These are phyloP conservation scores for Dryadomyces quercus-mongolicae DNA, from an alignment of 2,329 filamentous ascomycete species.

Conservation along the genomic window DNA sequence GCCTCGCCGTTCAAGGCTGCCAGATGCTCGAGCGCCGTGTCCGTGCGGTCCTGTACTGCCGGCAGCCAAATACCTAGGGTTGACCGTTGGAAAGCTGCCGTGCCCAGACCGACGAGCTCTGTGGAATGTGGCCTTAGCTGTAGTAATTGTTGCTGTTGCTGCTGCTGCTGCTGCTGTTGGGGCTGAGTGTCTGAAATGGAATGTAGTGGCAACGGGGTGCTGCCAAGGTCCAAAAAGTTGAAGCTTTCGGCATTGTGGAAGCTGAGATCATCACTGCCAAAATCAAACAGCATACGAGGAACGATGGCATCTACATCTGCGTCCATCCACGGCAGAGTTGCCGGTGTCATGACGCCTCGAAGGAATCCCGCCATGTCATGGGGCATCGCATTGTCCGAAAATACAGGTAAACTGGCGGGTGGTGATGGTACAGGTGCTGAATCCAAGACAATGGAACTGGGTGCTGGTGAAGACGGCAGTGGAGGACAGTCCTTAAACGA, in stretches of 20 bases:
- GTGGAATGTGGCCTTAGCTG: no score
- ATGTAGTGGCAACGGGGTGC: not conserved
- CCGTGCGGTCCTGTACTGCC: not conserved
- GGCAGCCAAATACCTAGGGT: not conserved
- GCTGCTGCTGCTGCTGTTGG: not conserved
- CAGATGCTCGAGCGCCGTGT: conserved; percentile 24
- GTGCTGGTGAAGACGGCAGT: no score
- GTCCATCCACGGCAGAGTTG: conserved; percentile 39
- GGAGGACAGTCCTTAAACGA: not conserved
- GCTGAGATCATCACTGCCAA: not conserved
- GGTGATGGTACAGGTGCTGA: no score
- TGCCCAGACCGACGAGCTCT: no score
- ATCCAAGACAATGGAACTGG: no score
- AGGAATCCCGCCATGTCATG: conserved; percentile 32
- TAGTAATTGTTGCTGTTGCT: not conserved
- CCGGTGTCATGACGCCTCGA: conserved; percentile 34
- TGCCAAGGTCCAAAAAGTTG: not conserved
- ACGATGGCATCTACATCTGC: conserved; percentile 35
- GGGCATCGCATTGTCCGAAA: not conserved
- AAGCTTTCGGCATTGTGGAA: not conserved
- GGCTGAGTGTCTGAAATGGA: no score
- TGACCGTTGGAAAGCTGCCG: no score
- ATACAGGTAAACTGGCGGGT: no score
- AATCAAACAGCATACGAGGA: not conserved
- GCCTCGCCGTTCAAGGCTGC: conserved; percentile 29